phyloP scores from a whole-genome alignment of 176 grass and related monocot genomes.

The Triticum urartu region DNA sequence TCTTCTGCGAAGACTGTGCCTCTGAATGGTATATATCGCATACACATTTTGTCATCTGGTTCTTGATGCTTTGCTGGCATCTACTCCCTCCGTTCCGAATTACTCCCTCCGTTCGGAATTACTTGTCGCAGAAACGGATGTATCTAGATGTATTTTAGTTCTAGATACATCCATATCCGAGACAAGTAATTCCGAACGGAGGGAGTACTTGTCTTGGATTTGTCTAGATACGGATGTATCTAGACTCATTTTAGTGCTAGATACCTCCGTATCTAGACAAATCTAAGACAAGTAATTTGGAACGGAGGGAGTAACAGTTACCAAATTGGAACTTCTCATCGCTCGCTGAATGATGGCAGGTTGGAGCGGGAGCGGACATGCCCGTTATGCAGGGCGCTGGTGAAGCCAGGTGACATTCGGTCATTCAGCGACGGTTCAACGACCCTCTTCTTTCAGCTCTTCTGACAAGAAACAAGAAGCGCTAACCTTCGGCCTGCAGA shows the following conservation, averaged over 20 bases:
- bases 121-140: too few species aligned
- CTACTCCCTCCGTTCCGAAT: not conserved
- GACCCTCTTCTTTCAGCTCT: constrained; percentile 85
- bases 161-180: too few species aligned
- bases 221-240: too few species aligned
- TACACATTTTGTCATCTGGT: not conserved
- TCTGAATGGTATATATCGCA: constrained; percentile 80
- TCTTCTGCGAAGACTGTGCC: constrained; percentile 92
- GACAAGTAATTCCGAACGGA: too few species aligned
- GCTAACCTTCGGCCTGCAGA: constrained; percentile 33
- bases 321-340: not conserved
- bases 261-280: too few species aligned
- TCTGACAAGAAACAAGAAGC: constrained; percentile 40
- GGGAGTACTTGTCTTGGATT: too few species aligned
- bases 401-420: constrained; percentile 81
- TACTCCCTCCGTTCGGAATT: too few species aligned
- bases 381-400: constrained; percentile 79
- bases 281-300: too few species aligned
- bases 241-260: too few species aligned
- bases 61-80: not conserved
- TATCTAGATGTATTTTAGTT: too few species aligned
- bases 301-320: not conserved
- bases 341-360: constrained; percentile 33
- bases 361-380: constrained; percentile 97
- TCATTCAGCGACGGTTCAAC: constrained; percentile 89